Evolutionary conservation across 1,284 basidiomycete species (phyloP), one percentile per base, ranked within the genome.

Genomic region (Melampsora occidentalis): DNA sequence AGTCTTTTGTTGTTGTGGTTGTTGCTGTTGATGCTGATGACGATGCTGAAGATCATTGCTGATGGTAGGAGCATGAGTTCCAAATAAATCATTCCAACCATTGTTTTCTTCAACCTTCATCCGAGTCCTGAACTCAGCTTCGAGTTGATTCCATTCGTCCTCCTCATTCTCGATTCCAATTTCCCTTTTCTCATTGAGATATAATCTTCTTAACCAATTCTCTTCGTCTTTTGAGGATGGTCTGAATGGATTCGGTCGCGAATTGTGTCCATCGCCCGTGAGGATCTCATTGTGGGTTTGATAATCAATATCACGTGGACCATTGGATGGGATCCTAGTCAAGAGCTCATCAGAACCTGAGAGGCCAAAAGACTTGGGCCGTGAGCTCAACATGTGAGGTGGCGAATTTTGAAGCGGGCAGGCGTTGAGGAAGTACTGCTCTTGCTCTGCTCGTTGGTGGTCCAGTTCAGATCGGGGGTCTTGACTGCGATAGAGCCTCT

Each of bases 61-160:
- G 14, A 46, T 46, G 42, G 42, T 46, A 46, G 42, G 14, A 46
- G 42, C 42, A 46, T 46, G 42, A 46, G 42, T 46, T 46, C 12
- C 42, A 46, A 46, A 46, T 46, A 46, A 46, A 46, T 46, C 42
- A 46, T 46, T 46, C 42, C 42, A 46, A 14, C 42, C 42, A 14
- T 46, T 46, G 42, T 46, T 46, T 46, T 46, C 42, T 46, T 46
- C 42, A 46, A 46, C 14, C 4, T 16, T 59, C 53, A 59, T 22
- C 5, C 28, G n/a, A 22, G 22, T 16, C 53, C n/a, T 59, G 28
- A 59, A 59, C 16, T 59, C 53, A n/a, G 53, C 53, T 20, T 59
- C 22, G 22, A 59, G 53, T 59, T 59, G 22, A 59, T 59, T 59
- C 53, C 53, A 59, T 22, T 59, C 53, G 16, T 59, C 53, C 28